Evolutionary conservation across 2,329 filamentous ascomycete species (phyloP).

Genomic region (Stachybotrys elegans): DNA sequence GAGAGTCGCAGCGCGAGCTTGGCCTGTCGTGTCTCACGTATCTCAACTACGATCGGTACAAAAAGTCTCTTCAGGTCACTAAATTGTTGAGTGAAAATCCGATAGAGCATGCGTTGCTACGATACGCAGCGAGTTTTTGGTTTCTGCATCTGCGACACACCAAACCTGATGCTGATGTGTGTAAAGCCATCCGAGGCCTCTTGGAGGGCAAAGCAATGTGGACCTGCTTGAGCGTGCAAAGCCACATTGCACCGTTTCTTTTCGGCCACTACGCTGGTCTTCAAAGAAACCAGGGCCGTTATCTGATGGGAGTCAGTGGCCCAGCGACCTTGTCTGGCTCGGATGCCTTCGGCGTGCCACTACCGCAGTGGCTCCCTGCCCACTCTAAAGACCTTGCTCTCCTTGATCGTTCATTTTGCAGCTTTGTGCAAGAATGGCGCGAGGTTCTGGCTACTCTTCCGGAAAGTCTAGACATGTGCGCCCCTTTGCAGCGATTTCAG

Average conservation of each 20-base stretch:
- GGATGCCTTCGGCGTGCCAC: background rate
- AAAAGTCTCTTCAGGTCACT: background rate
- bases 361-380: background rate
- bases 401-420: background rate
- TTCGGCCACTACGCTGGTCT: background rate
- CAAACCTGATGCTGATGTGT: background rate
- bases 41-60: background rate
- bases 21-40: background rate
- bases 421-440: slow-evolving; percentile 1
- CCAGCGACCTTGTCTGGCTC: background rate
- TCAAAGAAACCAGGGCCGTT: background rate
- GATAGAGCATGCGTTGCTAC: background rate
- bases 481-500: background rate
- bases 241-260: background rate
- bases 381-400: background rate
- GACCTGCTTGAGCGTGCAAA: background rate
- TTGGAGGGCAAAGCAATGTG: background rate
- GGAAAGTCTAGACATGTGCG: background rate
- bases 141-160: background rate
- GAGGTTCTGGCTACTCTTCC: background rate
- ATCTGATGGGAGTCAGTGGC: background rate
- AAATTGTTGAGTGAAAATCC: background rate
- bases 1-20: background rate
- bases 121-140: slow-evolving; percentile 1
- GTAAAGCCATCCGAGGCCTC: background rate